phyloP scores from a whole-genome alignment of 2,329 filamentous ascomycete genomes.

The Trichoderma sp. region DNA sequence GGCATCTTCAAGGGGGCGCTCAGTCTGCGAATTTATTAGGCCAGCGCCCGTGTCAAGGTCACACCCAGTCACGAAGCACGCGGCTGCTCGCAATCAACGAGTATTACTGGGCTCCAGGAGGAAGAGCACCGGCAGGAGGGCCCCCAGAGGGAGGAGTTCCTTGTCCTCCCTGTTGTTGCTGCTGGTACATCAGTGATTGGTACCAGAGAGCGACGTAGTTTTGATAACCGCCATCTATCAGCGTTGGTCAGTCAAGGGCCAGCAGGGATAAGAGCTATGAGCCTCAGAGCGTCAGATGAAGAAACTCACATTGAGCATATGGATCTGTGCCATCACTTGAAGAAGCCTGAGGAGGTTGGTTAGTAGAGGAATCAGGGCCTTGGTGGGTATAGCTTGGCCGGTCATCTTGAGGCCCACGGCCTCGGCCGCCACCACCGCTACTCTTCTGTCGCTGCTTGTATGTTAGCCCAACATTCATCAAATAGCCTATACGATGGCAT shows the following conservation, averaged over 20 bases:
- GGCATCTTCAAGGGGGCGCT: slow-evolving; percentile 37
- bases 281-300: not conserved
- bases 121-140: slow-evolving; percentile 41
- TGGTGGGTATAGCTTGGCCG: slow-evolving; percentile 55
- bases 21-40: slow-evolving; percentile 23
- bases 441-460: slow-evolving; percentile 55
- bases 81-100: slow-evolving; percentile 21
- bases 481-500: not conserved
- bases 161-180: slow-evolving; percentile 44
- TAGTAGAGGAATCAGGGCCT: slow-evolving; percentile 46
- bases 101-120: slow-evolving; percentile 43
- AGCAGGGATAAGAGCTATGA: not conserved
- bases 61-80: slow-evolving; percentile 26
- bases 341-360: slow-evolving; percentile 46
- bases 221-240: slow-evolving; percentile 73
- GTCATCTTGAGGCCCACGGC: slow-evolving; percentile 45
- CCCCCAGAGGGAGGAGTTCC: slow-evolving; percentile 39
- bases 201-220: slow-evolving; percentile 82
- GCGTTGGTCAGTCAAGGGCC: slow-evolving; percentile 27
- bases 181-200: slow-evolving; percentile 60
- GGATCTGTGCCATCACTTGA: slow-evolving; percentile 61
- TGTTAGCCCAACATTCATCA: slow-evolving; percentile 34
- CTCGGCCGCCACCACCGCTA: slow-evolving; percentile 47
- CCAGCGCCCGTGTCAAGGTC: slow-evolving; percentile 24
- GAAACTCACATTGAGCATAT: slow-evolving; percentile 71